Evolutionary conservation across 208 protist genomes (phyloP), one percentile per base, ranked within the genome.

Genomic region (Trichomonas vaginalis): DNA sequence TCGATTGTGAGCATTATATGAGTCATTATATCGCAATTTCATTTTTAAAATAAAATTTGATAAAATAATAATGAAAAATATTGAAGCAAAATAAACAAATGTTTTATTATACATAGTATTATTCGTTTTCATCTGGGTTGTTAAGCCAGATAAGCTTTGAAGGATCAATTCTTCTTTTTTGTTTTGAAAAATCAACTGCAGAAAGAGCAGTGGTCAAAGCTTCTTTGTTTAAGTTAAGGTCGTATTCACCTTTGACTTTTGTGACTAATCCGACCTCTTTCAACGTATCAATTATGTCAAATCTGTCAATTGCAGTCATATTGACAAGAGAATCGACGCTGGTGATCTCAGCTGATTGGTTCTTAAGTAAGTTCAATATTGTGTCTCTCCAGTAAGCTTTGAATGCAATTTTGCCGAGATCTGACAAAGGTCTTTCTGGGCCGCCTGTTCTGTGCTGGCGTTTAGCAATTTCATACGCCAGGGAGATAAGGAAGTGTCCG

Each of bases 361-460:
- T 95, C 21, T 95, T 96, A 6, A 98, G 88, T 39, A 97, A 96
- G 17, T 97, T 90, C 15, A 99, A 97, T 9, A 99, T 96, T 0
- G 98, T 97, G 83, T 98, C 86, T 42, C 96, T 51, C 97, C 97
- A 98, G 95, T 97, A 98, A 14, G 95, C 96, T 17, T 95, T 70
- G 61, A 97, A 98, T 4, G 92, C 95, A 37, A 97, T 82, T 45
- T 88, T 80, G 14, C 99, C 99, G 45, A 99, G 97, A 97, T 99
- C 99, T 86, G 98, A 99, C 21, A 99, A 98, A 23, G 99, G 99
- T 97, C 98, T 99, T 96, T 99, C 99, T 10, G 99, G 99, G 14
- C 98, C 98, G 23, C 99, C 99, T 12, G 98, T 97, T 95, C 98
- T 98, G 8, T 97, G 97, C 96, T 99, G 98, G 0, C 98, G 98